phyloP scores from a whole-genome alignment of 1,284 basidiomycete genomes.

The Ganoderma lucidum region DNA sequence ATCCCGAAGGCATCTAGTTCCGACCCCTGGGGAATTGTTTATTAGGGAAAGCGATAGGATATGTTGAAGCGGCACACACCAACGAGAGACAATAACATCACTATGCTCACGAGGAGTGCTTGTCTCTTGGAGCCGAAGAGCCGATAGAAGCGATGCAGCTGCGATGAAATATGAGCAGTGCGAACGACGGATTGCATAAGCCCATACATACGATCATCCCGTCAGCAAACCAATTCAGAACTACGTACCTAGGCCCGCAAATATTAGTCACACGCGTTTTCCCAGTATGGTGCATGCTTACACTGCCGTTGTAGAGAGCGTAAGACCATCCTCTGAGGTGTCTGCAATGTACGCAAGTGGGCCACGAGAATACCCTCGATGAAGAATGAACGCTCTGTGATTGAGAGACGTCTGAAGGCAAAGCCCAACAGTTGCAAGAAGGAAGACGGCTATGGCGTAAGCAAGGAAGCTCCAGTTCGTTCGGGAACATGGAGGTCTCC shows the following conservation, averaged over 20 bases:
- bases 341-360: constrained; percentile 36
- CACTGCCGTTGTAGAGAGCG: constrained; percentile 38
- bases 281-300: constrained; percentile 26
- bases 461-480: constrained; percentile 29
- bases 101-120: background rate
- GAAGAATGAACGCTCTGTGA: constrained; percentile 34
- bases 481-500: background rate
- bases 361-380: constrained; percentile 31
- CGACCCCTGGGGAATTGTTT: constrained; percentile 35
- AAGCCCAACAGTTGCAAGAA: constrained; percentile 35
- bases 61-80: constrained; percentile 27
- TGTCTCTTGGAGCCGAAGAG: constrained; percentile 27
- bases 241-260: constrained; percentile 38
- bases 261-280: background rate
- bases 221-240: constrained; percentile 45
- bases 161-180: background rate
- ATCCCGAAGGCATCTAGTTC: constrained; percentile 35
- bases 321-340: constrained; percentile 29
- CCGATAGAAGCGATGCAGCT: constrained; percentile 40
- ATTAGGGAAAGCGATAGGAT: constrained; percentile 23
- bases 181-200: too few relatives aligned
- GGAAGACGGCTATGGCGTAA: constrained; percentile 31
- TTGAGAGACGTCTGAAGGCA: constrained; percentile 38
- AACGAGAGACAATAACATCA: constrained; percentile 23
- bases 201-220: constrained; percentile 39